Evolutionary conservation across 768 basidiomycete genomes (phyloP).

Genomic region (Piloderma croceum): DNA sequence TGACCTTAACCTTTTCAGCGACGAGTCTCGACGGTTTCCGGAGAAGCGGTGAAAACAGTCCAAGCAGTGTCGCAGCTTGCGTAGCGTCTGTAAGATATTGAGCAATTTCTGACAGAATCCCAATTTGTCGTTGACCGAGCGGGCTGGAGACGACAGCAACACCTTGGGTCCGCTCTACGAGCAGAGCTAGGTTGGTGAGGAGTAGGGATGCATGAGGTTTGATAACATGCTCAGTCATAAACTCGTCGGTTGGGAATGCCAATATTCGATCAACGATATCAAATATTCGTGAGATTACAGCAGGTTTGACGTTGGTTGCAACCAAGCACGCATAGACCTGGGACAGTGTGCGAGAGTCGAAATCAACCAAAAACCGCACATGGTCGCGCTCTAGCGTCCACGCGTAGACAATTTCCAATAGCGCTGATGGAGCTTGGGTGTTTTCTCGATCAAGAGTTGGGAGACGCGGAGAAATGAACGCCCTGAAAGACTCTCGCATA

Average conservation of each 20-base stretch:
- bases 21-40: conserved; percentile 70
- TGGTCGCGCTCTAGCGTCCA: conserved; percentile 64
- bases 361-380: conserved; percentile 59
- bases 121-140: conserved; percentile 76
- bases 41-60: conserved; percentile 73
- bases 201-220: conserved; percentile 68
- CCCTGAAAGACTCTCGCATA: conserved; percentile 57
- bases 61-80: conserved; percentile 70
- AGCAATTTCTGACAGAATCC: conserved; percentile 74
- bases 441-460: conserved; percentile 74
- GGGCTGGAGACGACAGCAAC: conserved; percentile 47
- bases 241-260: conserved; percentile 44
- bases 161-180: conserved; percentile 60
- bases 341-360: conserved; percentile 62
- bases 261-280: conserved; percentile 79
- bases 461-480: conserved; percentile 81
- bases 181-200: conserved; percentile 60
- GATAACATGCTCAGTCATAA: conserved; percentile 48
- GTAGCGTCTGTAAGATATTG: conserved; percentile 61
- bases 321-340: conserved; percentile 79
- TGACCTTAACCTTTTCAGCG: conserved; percentile 80
- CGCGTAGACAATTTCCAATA: conserved; percentile 77
- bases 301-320: conserved; percentile 80
- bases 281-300: conserved; percentile 74
- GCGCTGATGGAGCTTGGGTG: conserved; percentile 83